Base-by-base conservation (phyloP, 139 green algal species). In the Haematococcus sp. region DNA sequence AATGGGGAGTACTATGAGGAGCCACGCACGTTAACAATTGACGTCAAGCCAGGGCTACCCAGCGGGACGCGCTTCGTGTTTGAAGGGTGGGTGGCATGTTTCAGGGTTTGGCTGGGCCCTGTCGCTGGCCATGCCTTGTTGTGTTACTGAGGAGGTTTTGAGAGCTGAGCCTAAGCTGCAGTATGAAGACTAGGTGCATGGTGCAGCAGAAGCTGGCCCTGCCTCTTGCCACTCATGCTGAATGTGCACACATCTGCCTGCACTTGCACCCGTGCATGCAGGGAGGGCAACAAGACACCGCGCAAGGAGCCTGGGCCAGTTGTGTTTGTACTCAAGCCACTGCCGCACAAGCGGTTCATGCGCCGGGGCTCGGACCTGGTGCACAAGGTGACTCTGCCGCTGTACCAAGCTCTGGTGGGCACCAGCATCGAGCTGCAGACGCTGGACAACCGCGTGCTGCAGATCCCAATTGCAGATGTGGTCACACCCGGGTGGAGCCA, bases 41-140 rank as follows among this genome's bases (percentile, higher is more conserved):
- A 87, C 30, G 77, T 94, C 34, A 87, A 83, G 70, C 84, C 88
- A 11, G 90, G 90, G 25, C 75, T 86, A 43, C 81, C 84, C 52
- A 83, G 85, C 33, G 89, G 90, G 17, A 94, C 87, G 5, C 84
- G 79, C 4, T 94, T 90, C 72, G 84, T 93, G 25, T 94, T 95
- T 77, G 78, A 93, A 63, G 81, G 82, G 84, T 88, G 51, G 70
- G 75, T 2, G 9, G 31, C 32, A 25, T 52, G 40, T n/a, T n/a
- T n/a, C n/a, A n/a, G n/a, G n/a, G n/a, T n/a, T n/a, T n/a, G n/a
- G n/a, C n/a, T n/a, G n/a, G n/a, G n/a, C n/a, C n/a, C n/a, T n/a
- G n/a, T n/a, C n/a, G n/a, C n/a, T n/a, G n/a, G n/a, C n/a, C n/a
- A n/a, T n/a, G n/a, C n/a, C n/a, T n/a, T n/a, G n/a, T n/a, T n/a